Evolutionary conservation across 805 yeast species (phyloP).

Genomic region (Lipomyces lipofer): DNA sequence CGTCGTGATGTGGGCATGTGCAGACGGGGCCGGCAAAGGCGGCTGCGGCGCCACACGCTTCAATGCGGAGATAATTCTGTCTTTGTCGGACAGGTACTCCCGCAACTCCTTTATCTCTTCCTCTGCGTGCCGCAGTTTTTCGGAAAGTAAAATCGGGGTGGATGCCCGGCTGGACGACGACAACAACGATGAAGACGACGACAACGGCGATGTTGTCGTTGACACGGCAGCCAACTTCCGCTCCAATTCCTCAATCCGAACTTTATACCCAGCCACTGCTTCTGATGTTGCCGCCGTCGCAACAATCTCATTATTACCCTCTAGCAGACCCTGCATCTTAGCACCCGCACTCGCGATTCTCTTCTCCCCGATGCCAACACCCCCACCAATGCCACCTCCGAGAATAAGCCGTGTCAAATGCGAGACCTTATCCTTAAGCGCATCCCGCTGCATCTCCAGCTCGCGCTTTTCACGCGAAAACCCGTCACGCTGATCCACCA

Average conservation of each 20-base stretch:
- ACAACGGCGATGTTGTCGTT: not conserved
- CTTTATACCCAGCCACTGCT: not conserved
- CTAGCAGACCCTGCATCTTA: not conserved
- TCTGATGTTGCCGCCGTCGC: not conserved
- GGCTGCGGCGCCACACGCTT: constrained; percentile 37
- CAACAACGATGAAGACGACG: not conserved
- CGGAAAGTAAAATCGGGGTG: not conserved
- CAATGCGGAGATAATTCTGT: constrained; percentile 72
- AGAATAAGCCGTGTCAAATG: constrained; percentile 28
- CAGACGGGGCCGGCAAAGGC: not conserved
- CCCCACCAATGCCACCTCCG: not conserved
- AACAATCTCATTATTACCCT: not conserved
- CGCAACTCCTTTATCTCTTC: constrained; percentile 62
- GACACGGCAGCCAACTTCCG: not conserved
- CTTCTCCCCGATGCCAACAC: too few relatives aligned
- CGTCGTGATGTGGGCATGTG: too few relatives aligned
- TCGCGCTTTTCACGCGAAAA: constrained; percentile 22
- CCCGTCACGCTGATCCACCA: constrained; percentile 9
- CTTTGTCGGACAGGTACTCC: constrained; percentile 67
- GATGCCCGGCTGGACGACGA: not conserved
- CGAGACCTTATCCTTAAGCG: constrained; percentile 27
- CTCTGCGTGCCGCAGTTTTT: constrained; percentile 1
- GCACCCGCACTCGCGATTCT: not conserved
- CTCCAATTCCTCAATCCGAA: constrained; percentile 1
- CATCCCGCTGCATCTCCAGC: constrained; percentile 29